Evolutionary conservation across 2,329 filamentous ascomycete species (phyloP).

Genomic region (Botrytis galanthina): DNA sequence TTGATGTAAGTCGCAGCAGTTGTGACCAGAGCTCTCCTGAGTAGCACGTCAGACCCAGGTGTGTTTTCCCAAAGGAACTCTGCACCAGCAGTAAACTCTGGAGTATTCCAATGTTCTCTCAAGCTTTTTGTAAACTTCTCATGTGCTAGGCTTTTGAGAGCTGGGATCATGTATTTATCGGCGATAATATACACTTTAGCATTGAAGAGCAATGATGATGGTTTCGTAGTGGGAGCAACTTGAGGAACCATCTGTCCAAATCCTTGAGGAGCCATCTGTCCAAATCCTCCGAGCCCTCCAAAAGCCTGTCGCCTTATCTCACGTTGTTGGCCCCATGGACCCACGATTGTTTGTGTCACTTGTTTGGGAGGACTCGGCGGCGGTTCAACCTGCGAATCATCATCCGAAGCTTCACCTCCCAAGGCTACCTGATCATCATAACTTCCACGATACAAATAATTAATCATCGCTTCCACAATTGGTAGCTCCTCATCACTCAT

Average conservation of each 20-base stretch:
- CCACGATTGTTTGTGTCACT: accelerated
- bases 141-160: slow-evolving; percentile 23
- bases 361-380: background rate
- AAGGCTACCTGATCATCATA: slow-evolving; percentile 11
- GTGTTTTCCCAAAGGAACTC: slow-evolving; percentile 23
- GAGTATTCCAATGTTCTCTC: slow-evolving; percentile 18
- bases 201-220: slow-evolving; percentile 21
- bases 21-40: slow-evolving; percentile 24
- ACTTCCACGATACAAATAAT: slow-evolving; percentile 63
- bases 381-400: background rate
- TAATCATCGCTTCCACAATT: slow-evolving; percentile 71
- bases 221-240: background rate
- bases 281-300: background rate
- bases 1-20: slow-evolving; percentile 14
- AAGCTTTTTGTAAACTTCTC: slow-evolving; percentile 22
- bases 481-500: slow-evolving; percentile 63
- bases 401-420: too few relatives aligned
- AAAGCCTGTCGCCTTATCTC: background rate
- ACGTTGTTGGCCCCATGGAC: background rate
- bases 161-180: slow-evolving; percentile 29
- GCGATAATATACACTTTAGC: slow-evolving; percentile 28
- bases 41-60: slow-evolving; percentile 13
- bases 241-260: background rate
- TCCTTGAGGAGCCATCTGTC: background rate
- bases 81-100: slow-evolving; percentile 18